Evolutionary conservation across 805 yeast species (phyloP).

Genomic region (Teunomyces tritomae): DNA sequence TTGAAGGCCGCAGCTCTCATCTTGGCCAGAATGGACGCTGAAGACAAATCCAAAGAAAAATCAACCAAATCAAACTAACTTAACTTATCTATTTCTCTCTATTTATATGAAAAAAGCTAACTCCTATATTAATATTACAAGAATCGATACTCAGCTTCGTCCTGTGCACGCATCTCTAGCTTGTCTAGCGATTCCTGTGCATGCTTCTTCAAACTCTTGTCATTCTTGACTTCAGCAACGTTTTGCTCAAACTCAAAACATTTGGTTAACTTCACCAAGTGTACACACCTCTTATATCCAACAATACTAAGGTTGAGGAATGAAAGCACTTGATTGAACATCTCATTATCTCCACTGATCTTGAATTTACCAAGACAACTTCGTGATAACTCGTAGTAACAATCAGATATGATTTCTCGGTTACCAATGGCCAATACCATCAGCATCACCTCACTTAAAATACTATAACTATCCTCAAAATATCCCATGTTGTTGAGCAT

Average conservation of each 20-base stretch:
- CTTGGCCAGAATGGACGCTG: slow-evolving; percentile 76
- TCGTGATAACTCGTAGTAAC: slow-evolving; percentile 31
- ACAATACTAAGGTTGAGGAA: slow-evolving; percentile 42
- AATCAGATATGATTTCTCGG: slow-evolving; percentile 33
- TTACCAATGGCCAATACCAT: slow-evolving; percentile 40
- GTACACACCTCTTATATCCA: slow-evolving; percentile 41
- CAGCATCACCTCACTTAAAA: slow-evolving; percentile 44
- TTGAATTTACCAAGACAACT: slow-evolving; percentile 15
- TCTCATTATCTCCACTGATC: slow-evolving; percentile 8
- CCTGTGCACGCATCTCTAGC: slow-evolving; percentile 25
- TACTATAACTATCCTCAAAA: slow-evolving; percentile 39
- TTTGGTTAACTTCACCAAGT: slow-evolving; percentile 35
- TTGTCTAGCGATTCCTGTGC: slow-evolving; percentile 26
- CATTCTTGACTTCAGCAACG: slow-evolving; percentile 30
- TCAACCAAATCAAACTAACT: neutral
- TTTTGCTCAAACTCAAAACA: slow-evolving; percentile 40
- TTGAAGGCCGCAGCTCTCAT: slow-evolving; percentile 78
- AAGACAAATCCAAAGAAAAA: slow-evolving; percentile 31
- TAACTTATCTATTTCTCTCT: neutral
- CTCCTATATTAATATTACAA: neutral
- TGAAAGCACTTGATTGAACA: slow-evolving; percentile 32
- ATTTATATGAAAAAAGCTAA: neutral
- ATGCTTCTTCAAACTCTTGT: slow-evolving; percentile 30
- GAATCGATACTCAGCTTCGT: slow-evolving; percentile 15
- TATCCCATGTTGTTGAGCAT: slow-evolving; percentile 43